phyloP scores from a whole-genome alignment of 2,329 filamentous ascomycete genomes.

The Pseudogymnoascus sp. region DNA sequence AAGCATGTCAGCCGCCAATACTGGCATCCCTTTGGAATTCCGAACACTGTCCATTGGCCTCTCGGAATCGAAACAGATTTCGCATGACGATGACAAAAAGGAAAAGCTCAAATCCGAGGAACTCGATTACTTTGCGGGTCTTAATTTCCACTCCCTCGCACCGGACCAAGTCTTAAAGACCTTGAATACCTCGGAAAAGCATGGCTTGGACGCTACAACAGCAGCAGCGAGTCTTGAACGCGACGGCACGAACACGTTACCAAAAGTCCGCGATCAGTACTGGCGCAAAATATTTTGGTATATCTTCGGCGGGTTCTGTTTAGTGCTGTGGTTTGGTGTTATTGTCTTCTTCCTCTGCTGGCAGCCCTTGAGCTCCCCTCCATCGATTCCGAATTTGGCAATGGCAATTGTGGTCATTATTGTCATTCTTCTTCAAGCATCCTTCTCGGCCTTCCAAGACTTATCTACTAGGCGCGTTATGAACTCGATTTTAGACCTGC shows the following conservation, averaged over 20 bases:
- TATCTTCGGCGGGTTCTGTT: conserved; percentile 44
- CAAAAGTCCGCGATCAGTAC: conserved; percentile 39
- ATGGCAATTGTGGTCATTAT: conserved; percentile 42
- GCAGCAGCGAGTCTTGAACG: conserved; percentile 33
- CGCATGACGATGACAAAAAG: conserved; percentile 26
- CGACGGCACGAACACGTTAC: conserved; percentile 39
- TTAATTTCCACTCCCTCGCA: conserved; percentile 35
- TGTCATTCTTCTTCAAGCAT: conserved; percentile 42
- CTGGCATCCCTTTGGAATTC: conserved; percentile 36
- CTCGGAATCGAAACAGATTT: conserved; percentile 28
- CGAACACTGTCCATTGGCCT: conserved; percentile 36
- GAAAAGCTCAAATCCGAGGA: conserved; percentile 27
- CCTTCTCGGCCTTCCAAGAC: conserved; percentile 43
- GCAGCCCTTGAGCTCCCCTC: conserved; percentile 40
- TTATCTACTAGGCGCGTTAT: conserved; percentile 43
- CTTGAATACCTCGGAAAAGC: conserved; percentile 32
- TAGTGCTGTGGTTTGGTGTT: conserved; percentile 42
- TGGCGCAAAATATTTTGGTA: conserved; percentile 37
- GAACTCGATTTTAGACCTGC: conserved; percentile 42
- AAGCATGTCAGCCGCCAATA: background rate
- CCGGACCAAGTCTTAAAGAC: conserved; percentile 35
- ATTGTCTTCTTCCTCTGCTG: conserved; percentile 45
- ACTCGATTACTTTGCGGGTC: conserved; percentile 39
- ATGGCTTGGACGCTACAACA: conserved; percentile 33
- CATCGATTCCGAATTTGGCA: conserved; percentile 39